Percentiles rank a stretch among this genome's conserved stretches.
Conservation (phyloP, 2,329 filamentous ascomycete species). For the Cordyceps fumosorosea region DNA sequence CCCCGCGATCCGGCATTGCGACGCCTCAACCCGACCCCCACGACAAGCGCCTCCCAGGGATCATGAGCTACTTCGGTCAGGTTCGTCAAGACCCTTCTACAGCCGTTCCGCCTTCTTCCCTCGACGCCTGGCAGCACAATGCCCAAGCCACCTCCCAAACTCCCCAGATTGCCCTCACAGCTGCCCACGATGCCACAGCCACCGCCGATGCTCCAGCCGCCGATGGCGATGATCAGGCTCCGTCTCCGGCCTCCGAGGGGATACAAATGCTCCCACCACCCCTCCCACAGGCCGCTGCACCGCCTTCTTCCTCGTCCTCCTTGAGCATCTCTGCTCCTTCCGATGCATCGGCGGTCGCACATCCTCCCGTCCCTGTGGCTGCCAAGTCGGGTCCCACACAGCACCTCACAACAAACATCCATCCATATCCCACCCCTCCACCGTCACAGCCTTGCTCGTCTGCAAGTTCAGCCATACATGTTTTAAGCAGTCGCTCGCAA, state of each 20-base stretch:
- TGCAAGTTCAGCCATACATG: constrained; percentile 20
- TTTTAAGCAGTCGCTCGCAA: neutral
- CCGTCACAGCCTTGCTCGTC: constrained; percentile 41
- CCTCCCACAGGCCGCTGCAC: neutral
- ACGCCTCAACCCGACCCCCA: constrained; percentile 90
- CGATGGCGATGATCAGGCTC: neutral
- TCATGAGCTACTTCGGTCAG: constrained; percentile 98
- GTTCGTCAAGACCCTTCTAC: constrained; percentile 81
- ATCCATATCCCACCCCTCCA: constrained; percentile 51
- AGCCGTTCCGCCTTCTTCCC: constrained; percentile 31
- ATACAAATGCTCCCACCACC: constrained; percentile 1
- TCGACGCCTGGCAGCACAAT: constrained; percentile 25
- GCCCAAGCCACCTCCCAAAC: neutral
- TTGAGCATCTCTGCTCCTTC: neutral
- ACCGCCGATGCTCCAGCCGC: neutral
- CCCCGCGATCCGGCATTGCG: constrained; percentile 82
- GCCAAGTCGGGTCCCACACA: constrained; percentile 22
- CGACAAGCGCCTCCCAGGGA: constrained; percentile 91
- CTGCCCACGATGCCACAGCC: neutral
- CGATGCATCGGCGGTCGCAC: constrained; percentile 1
- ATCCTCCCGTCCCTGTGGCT: constrained; percentile 30
- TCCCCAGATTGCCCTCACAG: constrained; percentile 4
- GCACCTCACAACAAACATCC: constrained; percentile 30
- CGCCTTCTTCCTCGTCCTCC: neutral
- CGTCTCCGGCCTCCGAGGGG: constrained; percentile 4